A percentile compares a stretch with the other conserved stretches of the same genome.
phyloP scores from a whole-genome alignment of 23 red algal genomes.

The Gracilariopsis chorda region DNA sequence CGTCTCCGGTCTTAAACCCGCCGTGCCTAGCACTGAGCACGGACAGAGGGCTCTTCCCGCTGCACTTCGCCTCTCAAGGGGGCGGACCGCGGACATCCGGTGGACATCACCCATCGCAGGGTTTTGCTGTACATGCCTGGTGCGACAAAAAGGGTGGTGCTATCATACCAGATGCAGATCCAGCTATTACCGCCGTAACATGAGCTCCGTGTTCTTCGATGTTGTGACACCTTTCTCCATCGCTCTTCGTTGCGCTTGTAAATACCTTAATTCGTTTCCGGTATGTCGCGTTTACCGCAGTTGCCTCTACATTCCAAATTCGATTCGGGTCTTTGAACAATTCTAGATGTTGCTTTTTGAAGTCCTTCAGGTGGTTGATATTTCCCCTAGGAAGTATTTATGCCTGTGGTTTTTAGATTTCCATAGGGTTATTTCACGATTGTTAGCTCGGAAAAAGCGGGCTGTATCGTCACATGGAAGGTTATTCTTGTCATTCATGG shows the following conservation, averaged over 20 bases:
- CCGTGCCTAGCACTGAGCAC: too few relatives aligned
- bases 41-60: too few relatives aligned
- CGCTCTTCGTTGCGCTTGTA: not conserved
- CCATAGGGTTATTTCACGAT: not conserved
- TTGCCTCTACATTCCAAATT: not conserved
- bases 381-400: not conserved
- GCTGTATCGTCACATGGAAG: not conserved
- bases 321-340: not conserved
- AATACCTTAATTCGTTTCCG: not conserved
- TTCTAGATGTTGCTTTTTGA: not conserved
- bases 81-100: too few relatives aligned
- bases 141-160: not conserved
- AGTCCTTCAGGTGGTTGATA: not conserved
- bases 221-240: not conserved
- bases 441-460: not conserved
- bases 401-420: not conserved
- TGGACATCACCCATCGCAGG: too few relatives aligned
- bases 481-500: not conserved
- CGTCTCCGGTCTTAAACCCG: too few relatives aligned
- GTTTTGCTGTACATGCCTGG: too few relatives aligned
- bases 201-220: not conserved
- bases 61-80: too few relatives aligned
- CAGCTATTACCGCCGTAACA: not conserved
- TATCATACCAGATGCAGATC: not conserved
- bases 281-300: conserved; percentile 1